Conservation (phyloP, 257 asterid genomes). For the Striga asiatica region DNA sequence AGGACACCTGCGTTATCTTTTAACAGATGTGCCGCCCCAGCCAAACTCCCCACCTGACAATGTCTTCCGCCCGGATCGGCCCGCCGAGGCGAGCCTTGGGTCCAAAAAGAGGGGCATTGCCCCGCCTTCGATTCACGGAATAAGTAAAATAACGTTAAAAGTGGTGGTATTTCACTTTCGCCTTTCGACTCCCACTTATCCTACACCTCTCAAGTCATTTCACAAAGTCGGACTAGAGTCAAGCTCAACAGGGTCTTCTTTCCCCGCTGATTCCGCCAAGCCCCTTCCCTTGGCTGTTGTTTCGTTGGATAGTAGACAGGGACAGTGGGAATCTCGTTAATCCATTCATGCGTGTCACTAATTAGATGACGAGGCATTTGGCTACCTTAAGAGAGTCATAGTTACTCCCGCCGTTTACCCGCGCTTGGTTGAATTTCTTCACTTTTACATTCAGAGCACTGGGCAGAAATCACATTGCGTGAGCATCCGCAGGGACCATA, state of each 20-base stretch:
- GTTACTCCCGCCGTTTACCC: constrained; percentile 37
- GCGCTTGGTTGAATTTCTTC: no score
- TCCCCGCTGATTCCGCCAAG: no score
- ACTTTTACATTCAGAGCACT: no score
- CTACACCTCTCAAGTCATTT: constrained; percentile 29
- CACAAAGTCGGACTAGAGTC: constrained; percentile 44
- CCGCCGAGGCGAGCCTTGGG: constrained; percentile 47
- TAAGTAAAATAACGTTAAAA: constrained; percentile 50
- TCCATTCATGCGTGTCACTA: constrained; percentile 49
- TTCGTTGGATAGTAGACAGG: no score
- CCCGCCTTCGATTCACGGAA: constrained; percentile 23
- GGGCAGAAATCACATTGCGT: no score
- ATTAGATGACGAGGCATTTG: constrained; percentile 77
- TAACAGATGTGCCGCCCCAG: constrained; percentile 28
- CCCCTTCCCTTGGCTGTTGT: no score
- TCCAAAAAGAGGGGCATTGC: constrained; percentile 56
- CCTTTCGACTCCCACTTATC: no score
- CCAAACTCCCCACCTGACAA: constrained; percentile 49
- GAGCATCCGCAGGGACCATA: no score
- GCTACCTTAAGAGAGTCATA: constrained; percentile 51
- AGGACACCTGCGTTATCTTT: constrained; percentile 41
- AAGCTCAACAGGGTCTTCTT: constrained; percentile 32
- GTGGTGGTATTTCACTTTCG: constrained; percentile 85
- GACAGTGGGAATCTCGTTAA: constrained; percentile 36
- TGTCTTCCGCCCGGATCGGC: constrained; percentile 51